Evolutionary conservation across 306 rosid genomes (phyloP), one percentile per base, ranked within the genome.

Genomic region (Sechiopsis laciniata): DNA sequence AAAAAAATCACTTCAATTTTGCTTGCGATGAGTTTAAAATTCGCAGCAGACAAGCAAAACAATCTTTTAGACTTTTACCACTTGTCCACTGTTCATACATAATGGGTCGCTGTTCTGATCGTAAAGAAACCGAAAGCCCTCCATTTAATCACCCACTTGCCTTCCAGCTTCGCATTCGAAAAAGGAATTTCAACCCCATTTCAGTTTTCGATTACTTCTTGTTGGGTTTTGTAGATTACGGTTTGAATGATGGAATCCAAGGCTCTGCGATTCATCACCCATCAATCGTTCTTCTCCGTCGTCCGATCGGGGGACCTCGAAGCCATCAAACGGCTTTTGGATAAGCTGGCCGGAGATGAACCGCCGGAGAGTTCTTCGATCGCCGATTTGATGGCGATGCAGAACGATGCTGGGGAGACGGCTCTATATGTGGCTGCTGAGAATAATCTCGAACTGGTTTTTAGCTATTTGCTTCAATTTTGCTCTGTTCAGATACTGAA

Each of bases 291-390:
- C 79, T 94, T 90, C 84, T 76, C 91, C 4, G 81, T 84, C 68
- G 97, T 94, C 35, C 85, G 86, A 85, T 94, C 95, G 54, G 96
- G 96, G 15, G 92, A 94, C 84, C 86, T 89, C 65, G 87, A 77
- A 50, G 79, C 77, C 20, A 62, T 91, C 52, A 84, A 80, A 52
- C 73, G 66, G 67, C 55, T 85, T 61, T 57, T 89, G 65, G 88
- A 87, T 19, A 74, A 80, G 82, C 79, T 90, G 55, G 74, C 72
- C 5, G 80, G 80, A 50, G 97, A 87, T 19, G 88, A 84, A 64
- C 59, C 79, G 4, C 59, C 84, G 7, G 82, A 85, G 71, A 80
- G 82, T 64, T 84, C 89, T 5, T 6, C 81, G 16, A 52, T 87
- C 26, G 82, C 85, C 81, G 89, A 85, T 81, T 81, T 90, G 70